Base-by-base conservation (phyloP, 169 alveolate genomes). In the Fabrea salina region DNA sequence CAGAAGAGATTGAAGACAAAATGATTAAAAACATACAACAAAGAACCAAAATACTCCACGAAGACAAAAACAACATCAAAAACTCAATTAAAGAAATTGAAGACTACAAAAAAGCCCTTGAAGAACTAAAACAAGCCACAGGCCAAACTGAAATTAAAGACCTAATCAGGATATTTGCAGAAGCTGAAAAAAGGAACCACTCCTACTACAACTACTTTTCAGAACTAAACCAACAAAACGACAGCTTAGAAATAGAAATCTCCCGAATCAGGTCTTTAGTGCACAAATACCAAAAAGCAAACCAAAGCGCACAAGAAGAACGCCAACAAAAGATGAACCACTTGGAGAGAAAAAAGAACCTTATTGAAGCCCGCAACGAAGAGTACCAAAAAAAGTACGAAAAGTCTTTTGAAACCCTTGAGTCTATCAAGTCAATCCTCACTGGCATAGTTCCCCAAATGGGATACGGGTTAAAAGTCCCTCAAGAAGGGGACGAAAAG, bases 131-230 rank as follows among this genome's bases (percentile, higher is more conserved):
- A 22, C 88, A 87, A 80, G 85, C 80, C 13, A 84, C 93, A 19
- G 90, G 89, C 39, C 85, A 78, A 11, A 75, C 70, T 33, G 90
- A 87, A 66, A 82, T 87, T 37, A 86, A 86, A 41, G 88, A 84
- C 33, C 79, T 90, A 25, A 89, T 89, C 32, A 79, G 79, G 50
- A 81, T 76, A 35, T 90, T 90, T 66, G 89, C 85, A 22, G 87
- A 90, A 56, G 92, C 92, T 81, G 95, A 87, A 19, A 88, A 90
- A 70, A 82, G 87, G 44, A 90, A 87, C 72, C 87, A 51, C 88
- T 88, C 33, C 84, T 82, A 71, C 75, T 89, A 86, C 51, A 83
- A 79, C 70, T 81, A 82, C 41, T 89, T 89, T 8, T 82, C 86
- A 44, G 91, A 82, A 67, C 84, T 86, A 19, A 68, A 83, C 47